A percentile compares a stretch with the other conserved stretches of the same genome.
These are phyloP conservation scores for Xylaria sp. DNA, from an alignment of 2,329 filamentous ascomycete genomes.

Conservation along the genomic window DNA sequence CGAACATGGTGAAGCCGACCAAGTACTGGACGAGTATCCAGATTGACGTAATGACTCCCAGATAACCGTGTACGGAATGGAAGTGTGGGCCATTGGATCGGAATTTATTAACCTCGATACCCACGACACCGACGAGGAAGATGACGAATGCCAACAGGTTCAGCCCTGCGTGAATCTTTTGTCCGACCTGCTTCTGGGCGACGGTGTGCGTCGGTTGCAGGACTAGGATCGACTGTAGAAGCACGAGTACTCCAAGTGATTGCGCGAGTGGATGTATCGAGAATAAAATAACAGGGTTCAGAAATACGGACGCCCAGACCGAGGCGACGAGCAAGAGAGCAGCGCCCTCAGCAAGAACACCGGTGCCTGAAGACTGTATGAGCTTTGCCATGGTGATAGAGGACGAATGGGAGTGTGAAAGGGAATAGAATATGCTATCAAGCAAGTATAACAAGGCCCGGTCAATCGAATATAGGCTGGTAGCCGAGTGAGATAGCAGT, in stretches of 20 bases:
- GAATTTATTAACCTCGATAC: conserved; percentile 89
- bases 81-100: conserved; percentile 76
- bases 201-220: conserved; percentile 88
- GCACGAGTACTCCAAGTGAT: conserved; percentile 74
- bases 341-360: conserved; percentile 81
- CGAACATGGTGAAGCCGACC: conserved; percentile 87
- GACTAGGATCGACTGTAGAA: conserved; percentile 83
- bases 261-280: conserved; percentile 84
- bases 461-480: background rate
- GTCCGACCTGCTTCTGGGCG: conserved; percentile 74
- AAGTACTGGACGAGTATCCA: conserved; percentile 77
- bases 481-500: conserved; percentile 12
- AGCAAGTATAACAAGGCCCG: conserved; percentile 5
- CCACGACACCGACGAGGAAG: conserved; percentile 71
- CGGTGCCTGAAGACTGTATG: conserved; percentile 72
- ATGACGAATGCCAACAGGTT: conserved; percentile 72
- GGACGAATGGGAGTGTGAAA: conserved; percentile 9
- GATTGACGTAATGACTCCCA: conserved; percentile 81
- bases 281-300: conserved; percentile 79
- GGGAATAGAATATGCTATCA: conserved; percentile 9
- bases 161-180: conserved; percentile 73
- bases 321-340: conserved; percentile 78
- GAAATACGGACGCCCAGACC: conserved; percentile 82
- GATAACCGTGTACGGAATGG: conserved; percentile 80
- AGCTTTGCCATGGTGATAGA: conserved; percentile 47